phyloP scores from a whole-genome alignment of 2,329 filamentous ascomycete species.

The Hymenoscyphus scutula region DNA sequence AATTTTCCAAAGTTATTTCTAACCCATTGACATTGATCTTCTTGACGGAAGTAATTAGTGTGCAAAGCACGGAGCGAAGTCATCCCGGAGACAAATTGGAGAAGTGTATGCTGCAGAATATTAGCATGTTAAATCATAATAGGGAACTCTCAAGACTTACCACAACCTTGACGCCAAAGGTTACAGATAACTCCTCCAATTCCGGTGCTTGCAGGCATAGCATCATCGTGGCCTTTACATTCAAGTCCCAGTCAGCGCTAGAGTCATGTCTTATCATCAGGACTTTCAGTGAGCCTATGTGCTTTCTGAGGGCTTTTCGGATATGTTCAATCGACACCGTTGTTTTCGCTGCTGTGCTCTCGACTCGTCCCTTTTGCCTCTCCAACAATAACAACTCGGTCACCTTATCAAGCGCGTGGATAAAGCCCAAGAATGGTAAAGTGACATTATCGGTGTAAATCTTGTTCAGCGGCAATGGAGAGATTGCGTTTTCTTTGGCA shows the following conservation, averaged over 20 bases:
- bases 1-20: slow-evolving; percentile 57
- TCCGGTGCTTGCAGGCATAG: slow-evolving; percentile 49
- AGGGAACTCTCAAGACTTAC: slow-evolving; percentile 42
- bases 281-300: slow-evolving; percentile 51
- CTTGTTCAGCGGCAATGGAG: slow-evolving; percentile 52
- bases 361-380: slow-evolving; percentile 48
- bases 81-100: slow-evolving; percentile 51
- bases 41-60: slow-evolving; percentile 52
- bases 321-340: slow-evolving; percentile 56
- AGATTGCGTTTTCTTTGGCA: slow-evolving; percentile 50
- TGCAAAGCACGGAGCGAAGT: slow-evolving; percentile 53
- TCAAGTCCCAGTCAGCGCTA: slow-evolving; percentile 54
- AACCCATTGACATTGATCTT: slow-evolving; percentile 55
- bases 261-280: slow-evolving; percentile 60
- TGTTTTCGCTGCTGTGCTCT: slow-evolving; percentile 51
- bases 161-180: slow-evolving; percentile 52
- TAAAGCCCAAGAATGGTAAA: slow-evolving; percentile 50
- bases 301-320: slow-evolving; percentile 56
- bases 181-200: slow-evolving; percentile 55
- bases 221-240: slow-evolving; percentile 53
- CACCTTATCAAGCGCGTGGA: slow-evolving; percentile 51
- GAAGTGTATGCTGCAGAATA: slow-evolving; percentile 51
- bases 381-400: slow-evolving; percentile 61
- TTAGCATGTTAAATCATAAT: not conserved
- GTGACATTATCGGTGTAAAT: slow-evolving; percentile 65